A percentile compares a stretch with the other conserved stretches of the same genome.
Evolutionary conservation across 306 rosid genomes (phyloP).

Genomic region (Vicia sativa): DNA sequence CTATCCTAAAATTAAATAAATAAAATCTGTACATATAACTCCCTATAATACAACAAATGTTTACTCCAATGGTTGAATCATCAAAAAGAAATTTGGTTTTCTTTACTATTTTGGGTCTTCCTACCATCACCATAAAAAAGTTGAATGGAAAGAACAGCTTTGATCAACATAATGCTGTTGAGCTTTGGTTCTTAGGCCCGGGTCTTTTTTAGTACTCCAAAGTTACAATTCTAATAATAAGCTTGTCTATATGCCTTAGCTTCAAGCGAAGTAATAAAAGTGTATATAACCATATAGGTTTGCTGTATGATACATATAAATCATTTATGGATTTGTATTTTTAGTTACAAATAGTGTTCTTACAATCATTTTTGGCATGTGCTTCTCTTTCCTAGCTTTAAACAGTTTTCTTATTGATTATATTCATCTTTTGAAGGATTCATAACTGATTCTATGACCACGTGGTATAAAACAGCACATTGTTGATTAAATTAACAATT

Average conservation of each 20-base stretch:
- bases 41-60: neutral
- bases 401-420: conserved; percentile 7
- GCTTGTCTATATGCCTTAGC: neutral
- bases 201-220: neutral
- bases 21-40: neutral
- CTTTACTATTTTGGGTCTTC: conserved; percentile 6
- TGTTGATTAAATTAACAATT: conserved; percentile 21
- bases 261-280: neutral
- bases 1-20: neutral
- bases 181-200: neutral
- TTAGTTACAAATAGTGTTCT: neutral
- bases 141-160: neutral
- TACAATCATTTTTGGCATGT: conserved; percentile 1
- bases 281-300: neutral
- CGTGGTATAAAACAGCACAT: neutral
- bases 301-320: neutral
- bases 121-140: neutral
- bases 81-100: neutral
- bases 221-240: neutral
- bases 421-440: conserved; percentile 34
- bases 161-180: neutral
- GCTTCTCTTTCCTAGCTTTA: neutral
- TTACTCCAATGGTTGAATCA: conserved; percentile 1
- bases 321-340: conserved; percentile 18
- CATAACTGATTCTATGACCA: neutral